Evolutionary conservation across 495 filamentous ascomycete species (phyloP).

Genomic region (Penicillium ochrochloron): DNA sequence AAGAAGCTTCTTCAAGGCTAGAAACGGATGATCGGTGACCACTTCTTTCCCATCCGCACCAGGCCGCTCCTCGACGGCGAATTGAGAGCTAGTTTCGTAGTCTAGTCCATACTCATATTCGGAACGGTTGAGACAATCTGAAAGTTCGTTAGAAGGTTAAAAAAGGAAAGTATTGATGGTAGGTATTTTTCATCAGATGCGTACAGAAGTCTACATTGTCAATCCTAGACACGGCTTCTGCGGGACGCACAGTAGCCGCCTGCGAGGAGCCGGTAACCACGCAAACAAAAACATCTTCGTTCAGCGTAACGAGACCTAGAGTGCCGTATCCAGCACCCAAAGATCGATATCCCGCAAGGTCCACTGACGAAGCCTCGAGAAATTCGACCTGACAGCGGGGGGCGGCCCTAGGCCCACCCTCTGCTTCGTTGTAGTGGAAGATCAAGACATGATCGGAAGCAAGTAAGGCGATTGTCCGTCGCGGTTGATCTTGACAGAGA

Average conservation of each 20-base stretch:
- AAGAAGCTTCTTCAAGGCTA: slow-evolving; percentile 87
- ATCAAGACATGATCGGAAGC: slow-evolving; percentile 80
- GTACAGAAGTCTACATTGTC: slow-evolving; percentile 83
- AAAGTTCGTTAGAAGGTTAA: slow-evolving; percentile 10
- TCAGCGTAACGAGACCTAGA: slow-evolving; percentile 84
- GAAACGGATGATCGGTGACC: slow-evolving; percentile 80
- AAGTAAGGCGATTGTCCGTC: slow-evolving; percentile 82
- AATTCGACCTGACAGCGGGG: slow-evolving; percentile 90
- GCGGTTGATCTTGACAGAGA: slow-evolving; percentile 67
- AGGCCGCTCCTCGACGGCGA: slow-evolving; percentile 57
- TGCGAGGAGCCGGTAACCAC: slow-evolving; percentile 79
- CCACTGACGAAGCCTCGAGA: slow-evolving; percentile 59
- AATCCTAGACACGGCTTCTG: slow-evolving; percentile 87
- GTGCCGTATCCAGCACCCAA: slow-evolving; percentile 85
- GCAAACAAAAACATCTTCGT: slow-evolving; percentile 86
- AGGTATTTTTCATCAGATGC: slow-evolving; percentile 24
- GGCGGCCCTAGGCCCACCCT: slow-evolving; percentile 51
- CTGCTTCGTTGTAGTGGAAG: slow-evolving; percentile 71
- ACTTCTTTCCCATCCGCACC: slow-evolving; percentile 66
- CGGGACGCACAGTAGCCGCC: slow-evolving; percentile 82
- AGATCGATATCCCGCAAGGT: slow-evolving; percentile 73
- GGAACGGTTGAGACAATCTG: slow-evolving; percentile 81
- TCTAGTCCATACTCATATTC: slow-evolving; percentile 76
- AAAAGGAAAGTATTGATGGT: not conserved
- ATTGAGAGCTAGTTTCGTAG: slow-evolving; percentile 61